Base-by-base conservation (phyloP, 108 stramenopile species). In the Skeletonema grethae region DNA sequence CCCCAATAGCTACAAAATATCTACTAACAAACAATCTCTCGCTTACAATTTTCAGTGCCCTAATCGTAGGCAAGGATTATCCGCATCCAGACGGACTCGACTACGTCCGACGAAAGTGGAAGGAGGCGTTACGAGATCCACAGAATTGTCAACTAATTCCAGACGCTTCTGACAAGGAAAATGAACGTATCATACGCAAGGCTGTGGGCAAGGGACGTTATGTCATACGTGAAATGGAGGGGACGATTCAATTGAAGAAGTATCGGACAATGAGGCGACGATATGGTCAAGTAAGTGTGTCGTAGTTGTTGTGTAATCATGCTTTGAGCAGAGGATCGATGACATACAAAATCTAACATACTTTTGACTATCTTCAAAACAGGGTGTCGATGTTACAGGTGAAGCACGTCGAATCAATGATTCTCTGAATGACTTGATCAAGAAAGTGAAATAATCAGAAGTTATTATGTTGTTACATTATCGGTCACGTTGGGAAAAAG, bases 1-100 rank as follows among this genome's bases (percentile, higher is more conserved):
- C 36, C 0, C 10, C 2, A n/a, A n/a, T 3, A 34, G 7, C 32
- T 34, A 6, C 34, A 38, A 38, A 10, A 38, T 11, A 38, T 38
- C 28, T 48, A 34, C 46, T 46, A 24, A 24, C 38, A 39, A 25
- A 36, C n/a, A 31, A 31, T 56, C 6, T 56, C 18, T 38, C 0
- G 7, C 4, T 1, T n/a, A 2, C 20, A 8, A 50, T 7, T 35
- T 12, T 15, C 9, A 69, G 67, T 12, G 91, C 86, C 24, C 62
- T 98, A 15, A 57, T 72, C 10, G 96, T 95, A 5, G 97, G 96
- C 25, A 73, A 69, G 35, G 95, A 97, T 41, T 98, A 98, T 76
- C 90, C 83, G 2, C 79, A 80, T 68, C 90, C 96, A 8, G 70
- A 84, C 6, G 97, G 97, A n/a, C 29, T 96, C 28, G 88, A 88